Conservation (phyloP, 371 early-diverging fungal species). For the Mortierella sp. region DNA sequence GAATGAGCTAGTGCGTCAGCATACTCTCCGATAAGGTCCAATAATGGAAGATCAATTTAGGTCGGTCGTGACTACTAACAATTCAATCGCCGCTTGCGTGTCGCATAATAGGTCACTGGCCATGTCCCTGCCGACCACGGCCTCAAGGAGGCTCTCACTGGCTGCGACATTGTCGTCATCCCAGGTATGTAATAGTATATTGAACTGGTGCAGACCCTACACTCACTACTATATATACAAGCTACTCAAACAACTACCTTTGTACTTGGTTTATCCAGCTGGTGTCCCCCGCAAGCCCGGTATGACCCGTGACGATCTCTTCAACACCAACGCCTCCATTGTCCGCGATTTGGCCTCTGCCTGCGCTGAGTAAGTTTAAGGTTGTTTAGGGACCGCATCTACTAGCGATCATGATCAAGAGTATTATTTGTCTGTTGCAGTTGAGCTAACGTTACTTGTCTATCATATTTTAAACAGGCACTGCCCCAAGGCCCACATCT, state of each 20-base stretch:
- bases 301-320: slow-evolving; percentile 99
- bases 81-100: not conserved
- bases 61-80: not conserved
- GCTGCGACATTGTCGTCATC: slow-evolving; percentile 93
- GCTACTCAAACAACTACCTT: not conserved
- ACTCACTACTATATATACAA: not conserved
- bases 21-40: too few relatives aligned
- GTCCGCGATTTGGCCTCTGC: slow-evolving; percentile 90
- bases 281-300: slow-evolving; percentile 99
- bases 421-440: too few relatives aligned
- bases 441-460: not conserved
- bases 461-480: slow-evolving; percentile 59
- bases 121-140: slow-evolving; percentile 88
- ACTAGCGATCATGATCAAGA: not conserved
- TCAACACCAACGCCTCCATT: slow-evolving; percentile 98
- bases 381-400: not conserved
- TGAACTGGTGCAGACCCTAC: not conserved
- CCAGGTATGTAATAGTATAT: slow-evolving; percentile 61
- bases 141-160: slow-evolving; percentile 89
- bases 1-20: not conserved
- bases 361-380: slow-evolving; percentile 63
- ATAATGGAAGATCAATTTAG: not conserved
- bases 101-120: slow-evolving; percentile 78
- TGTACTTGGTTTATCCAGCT: slow-evolving; percentile 61
- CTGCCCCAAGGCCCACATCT: slow-evolving; percentile 96